Evolutionary conservation across 768 basidiomycete genomes (phyloP), one percentile per base, ranked within the genome.

Genomic region (Chiua virens): DNA sequence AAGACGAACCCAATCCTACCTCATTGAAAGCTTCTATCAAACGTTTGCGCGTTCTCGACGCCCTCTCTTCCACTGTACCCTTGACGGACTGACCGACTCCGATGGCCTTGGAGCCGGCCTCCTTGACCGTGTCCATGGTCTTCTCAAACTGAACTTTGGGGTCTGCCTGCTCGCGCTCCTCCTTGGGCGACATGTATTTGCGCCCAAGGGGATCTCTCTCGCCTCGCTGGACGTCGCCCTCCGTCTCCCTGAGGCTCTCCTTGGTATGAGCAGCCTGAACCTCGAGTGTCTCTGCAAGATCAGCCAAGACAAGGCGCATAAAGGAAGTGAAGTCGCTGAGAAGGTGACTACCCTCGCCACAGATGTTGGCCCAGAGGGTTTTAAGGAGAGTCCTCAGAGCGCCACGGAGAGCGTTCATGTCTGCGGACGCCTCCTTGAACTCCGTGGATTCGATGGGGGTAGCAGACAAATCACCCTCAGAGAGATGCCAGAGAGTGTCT

Each of bases 291-390:
- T 85, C 85, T 1, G 86, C 85, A 0, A 80, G 77, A 49, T 89
- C 85, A 0, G 86, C 85, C 39, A 88, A 68, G 3, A 83, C 77
- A 27, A 86, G 75, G 1, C 87, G 81, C 1, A 76, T 57, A 55
- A 88, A 81, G 25, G 85, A 87, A 6, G 83, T 73, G 57, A 87
- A 78, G 64, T 89, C 87, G 47, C 74, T 67, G 56, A 85, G 71
- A 22, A 86, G 69, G 30, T 75, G 75, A 38, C 71, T 67, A 14
- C 80, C 78, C 61, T 86, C 85, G 4, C 77, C 72, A 0, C 78
- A 68, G 22, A 83, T 40, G 25, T 78, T 81, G 2, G 74, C 60
- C 77, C 81, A 85, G 38, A 85, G 53, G 54, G 79, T 74, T 37
- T 74, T 70, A 41, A 86, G 55, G 37, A 86, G 68, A 10, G 69